A percentile compares a stretch with the other conserved stretches of the same genome.
phyloP scores from a whole-genome alignment of 2,329 filamentous ascomycete species.

The Tolypocladium ovalisporum region DNA sequence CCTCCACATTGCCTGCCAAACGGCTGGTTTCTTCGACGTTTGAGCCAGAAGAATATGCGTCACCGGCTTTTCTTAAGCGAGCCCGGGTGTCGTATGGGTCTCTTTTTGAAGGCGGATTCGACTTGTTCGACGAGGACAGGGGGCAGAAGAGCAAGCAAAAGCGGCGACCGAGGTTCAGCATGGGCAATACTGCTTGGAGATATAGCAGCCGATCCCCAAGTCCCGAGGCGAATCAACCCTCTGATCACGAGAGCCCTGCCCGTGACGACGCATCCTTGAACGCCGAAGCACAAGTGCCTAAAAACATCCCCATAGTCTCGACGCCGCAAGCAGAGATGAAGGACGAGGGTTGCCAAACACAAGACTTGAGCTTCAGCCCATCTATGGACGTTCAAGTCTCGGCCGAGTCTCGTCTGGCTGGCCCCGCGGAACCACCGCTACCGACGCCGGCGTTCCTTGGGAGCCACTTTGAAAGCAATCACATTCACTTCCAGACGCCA shows the following conservation, averaged over 20 bases:
- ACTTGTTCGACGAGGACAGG: constrained; percentile 58
- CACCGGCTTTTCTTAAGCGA: constrained; percentile 70
- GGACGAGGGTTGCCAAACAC: constrained; percentile 24
- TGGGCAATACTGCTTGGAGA: constrained; percentile 60
- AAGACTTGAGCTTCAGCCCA: constrained; percentile 16
- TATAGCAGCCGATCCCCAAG: constrained; percentile 62
- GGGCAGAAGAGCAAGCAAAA: constrained; percentile 22
- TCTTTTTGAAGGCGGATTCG: constrained; percentile 50
- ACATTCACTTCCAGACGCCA: constrained; percentile 3
- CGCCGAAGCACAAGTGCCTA: not conserved
- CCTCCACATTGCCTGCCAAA: constrained; percentile 16
- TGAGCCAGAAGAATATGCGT: constrained; percentile 50
- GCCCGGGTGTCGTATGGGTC: constrained; percentile 59
- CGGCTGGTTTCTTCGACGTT: constrained; percentile 21
- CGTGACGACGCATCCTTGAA: not conserved
- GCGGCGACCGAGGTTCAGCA: constrained; percentile 60
- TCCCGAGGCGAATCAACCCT: constrained; percentile 40
- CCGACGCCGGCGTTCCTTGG: constrained; percentile 1
- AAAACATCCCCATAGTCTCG: constrained; percentile 4
- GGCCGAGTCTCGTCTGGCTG: constrained; percentile 12
- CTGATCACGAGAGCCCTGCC: constrained; percentile 9
- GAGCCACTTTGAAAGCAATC: not conserved
- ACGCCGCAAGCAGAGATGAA: constrained; percentile 18
- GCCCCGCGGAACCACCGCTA: constrained; percentile 1
- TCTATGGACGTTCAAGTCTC: constrained; percentile 16